These are phyloP conservation scores for Pseudocercospora cruenta DNA, from an alignment of 2,329 filamentous ascomycete species.

Conservation along the genomic window DNA sequence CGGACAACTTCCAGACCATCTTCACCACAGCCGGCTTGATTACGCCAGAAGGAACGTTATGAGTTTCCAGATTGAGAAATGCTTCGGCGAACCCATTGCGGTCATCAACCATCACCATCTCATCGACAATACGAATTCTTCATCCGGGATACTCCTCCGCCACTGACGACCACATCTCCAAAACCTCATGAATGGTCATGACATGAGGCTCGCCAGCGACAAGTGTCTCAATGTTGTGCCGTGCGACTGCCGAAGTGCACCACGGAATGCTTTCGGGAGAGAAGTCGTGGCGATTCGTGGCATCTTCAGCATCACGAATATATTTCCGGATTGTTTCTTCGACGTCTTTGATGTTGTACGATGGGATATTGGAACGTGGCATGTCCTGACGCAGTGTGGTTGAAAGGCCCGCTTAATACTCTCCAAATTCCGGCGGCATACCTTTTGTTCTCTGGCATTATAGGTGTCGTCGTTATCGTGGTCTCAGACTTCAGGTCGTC, in stretches of 20 bases:
- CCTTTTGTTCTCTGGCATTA: too few relatives aligned
- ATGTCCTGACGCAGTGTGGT: not conserved
- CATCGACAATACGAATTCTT: not conserved
- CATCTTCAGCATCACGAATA: not conserved
- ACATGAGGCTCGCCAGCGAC: not conserved
- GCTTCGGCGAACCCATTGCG: not conserved
- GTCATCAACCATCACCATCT: not conserved
- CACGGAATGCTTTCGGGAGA: not conserved
- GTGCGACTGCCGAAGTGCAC: not conserved
- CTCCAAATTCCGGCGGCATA: too few relatives aligned
- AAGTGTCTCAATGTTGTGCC: not conserved
- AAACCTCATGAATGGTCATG: not conserved
- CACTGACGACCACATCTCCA: not conserved
- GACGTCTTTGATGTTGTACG: not conserved
- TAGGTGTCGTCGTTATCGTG: too few relatives aligned
- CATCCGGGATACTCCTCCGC: not conserved
- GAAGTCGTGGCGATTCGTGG: constrained; percentile 2
- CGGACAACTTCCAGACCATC: constrained; percentile 1
- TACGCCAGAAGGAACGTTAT: not conserved
- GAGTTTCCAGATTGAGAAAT: not conserved
- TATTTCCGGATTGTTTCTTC: not conserved
- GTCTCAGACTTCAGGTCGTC: too few relatives aligned
- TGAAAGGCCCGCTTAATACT: not conserved
- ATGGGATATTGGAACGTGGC: not conserved
- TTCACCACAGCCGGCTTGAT: not conserved